Conservation (phyloP, 2,329 filamentous ascomycete species). For the Colletotrichum liaoningense region DNA sequence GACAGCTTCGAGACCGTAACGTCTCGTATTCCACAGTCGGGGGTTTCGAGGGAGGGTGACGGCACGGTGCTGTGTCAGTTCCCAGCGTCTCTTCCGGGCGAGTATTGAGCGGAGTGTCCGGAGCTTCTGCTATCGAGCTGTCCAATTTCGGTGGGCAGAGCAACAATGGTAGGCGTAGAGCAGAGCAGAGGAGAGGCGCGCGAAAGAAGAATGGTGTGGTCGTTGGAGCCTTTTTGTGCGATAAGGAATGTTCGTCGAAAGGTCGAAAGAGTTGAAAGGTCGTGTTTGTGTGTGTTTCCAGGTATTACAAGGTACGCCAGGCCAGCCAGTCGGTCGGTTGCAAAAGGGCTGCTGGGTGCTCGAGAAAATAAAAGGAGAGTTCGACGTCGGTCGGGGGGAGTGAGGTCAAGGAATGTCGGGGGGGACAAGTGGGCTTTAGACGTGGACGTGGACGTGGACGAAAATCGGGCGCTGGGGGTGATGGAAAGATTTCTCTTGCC, state of each 20-base stretch:
- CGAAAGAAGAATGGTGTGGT: constrained; percentile 14
- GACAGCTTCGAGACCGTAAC: constrained; percentile 15
- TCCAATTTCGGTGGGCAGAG: constrained; percentile 19
- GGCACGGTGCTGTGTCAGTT: constrained; percentile 16
- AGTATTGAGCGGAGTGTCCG: constrained; percentile 10
- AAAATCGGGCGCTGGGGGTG: constrained; percentile 21
- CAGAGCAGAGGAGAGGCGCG: constrained; percentile 16
- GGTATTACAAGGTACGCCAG: constrained; percentile 38
- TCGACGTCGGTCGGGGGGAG: constrained; percentile 32
- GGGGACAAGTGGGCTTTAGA: constrained; percentile 32
- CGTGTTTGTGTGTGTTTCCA: constrained; percentile 26
- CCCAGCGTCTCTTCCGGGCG: not conserved
- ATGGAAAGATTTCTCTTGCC: constrained; percentile 35
- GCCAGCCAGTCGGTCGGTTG: constrained; percentile 28
- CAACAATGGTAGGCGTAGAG: constrained; percentile 10
- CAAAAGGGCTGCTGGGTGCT: constrained; percentile 24
- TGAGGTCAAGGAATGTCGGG: constrained; percentile 39
- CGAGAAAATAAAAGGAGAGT: constrained; percentile 35
- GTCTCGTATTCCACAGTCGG: constrained; percentile 27
- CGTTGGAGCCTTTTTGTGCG: not conserved
- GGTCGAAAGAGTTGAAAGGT: constrained; percentile 20
- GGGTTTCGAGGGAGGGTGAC: not conserved
- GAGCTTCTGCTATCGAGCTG: constrained; percentile 1
- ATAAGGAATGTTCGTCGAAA: constrained; percentile 35
- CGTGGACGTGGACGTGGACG: constrained; percentile 11